These are phyloP conservation scores for Lactarius quietus DNA, from an alignment of 768 basidiomycete genomes.

Conservation along the genomic window DNA sequence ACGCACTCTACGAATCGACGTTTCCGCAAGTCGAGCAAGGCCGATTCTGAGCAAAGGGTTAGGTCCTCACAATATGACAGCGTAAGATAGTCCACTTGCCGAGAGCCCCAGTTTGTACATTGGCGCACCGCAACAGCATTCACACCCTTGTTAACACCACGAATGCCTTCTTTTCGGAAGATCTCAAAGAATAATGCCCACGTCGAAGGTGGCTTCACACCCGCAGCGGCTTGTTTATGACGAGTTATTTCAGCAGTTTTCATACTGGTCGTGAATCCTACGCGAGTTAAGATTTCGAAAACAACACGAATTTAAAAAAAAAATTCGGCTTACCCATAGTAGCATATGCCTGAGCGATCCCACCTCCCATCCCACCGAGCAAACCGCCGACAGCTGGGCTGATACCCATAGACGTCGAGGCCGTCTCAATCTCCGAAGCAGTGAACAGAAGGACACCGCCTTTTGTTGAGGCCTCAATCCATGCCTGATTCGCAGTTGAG, in stretches of 20 bases:
- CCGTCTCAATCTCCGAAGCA: slow-evolving; percentile 89
- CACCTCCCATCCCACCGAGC: slow-evolving; percentile 96
- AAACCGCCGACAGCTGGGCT: slow-evolving; percentile 82
- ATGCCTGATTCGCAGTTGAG: slow-evolving; percentile 56
- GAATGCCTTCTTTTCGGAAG: slow-evolving; percentile 87
- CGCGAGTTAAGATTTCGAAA: not conserved
- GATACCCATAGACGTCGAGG: slow-evolving; percentile 59
- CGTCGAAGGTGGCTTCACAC: slow-evolving; percentile 85
- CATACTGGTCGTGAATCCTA: slow-evolving; percentile 99
- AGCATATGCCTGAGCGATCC: slow-evolving; percentile 96
- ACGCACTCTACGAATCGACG: slow-evolving; percentile 65
- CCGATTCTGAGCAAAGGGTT: slow-evolving; percentile 68
- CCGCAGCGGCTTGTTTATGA: slow-evolving; percentile 83
- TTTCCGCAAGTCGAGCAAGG: slow-evolving; percentile 90
- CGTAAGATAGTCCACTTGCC: slow-evolving; percentile 44
- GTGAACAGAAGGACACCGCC: slow-evolving; percentile 95
- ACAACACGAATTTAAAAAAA: too few relatives aligned
- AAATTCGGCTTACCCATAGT: slow-evolving; percentile 87
- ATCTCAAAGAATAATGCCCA: slow-evolving; percentile 96
- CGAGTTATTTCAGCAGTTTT: slow-evolving; percentile 98
- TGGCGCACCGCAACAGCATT: slow-evolving; percentile 91
- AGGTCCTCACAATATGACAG: slow-evolving; percentile 12
- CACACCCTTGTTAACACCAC: slow-evolving; percentile 98
- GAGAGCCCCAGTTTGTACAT: slow-evolving; percentile 91
- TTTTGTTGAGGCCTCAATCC: slow-evolving; percentile 99